Evolutionary conservation across 1,284 basidiomycete species (phyloP), one percentile per base, ranked within the genome.

Genomic region (Cutaneotrichosporon sp.): DNA sequence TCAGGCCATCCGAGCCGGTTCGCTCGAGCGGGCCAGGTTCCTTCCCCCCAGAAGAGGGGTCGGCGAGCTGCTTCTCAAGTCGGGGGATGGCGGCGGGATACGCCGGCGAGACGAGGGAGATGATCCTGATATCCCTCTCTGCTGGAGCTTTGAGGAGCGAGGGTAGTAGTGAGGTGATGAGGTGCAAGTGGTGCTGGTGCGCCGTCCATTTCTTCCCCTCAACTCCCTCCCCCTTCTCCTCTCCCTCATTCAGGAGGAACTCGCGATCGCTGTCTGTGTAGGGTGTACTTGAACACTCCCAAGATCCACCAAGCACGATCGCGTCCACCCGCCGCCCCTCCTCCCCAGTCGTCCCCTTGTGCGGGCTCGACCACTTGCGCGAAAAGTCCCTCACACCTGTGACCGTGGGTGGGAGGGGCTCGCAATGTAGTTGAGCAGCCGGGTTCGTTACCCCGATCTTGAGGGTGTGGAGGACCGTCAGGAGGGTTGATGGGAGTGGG

Each of bases 121-220:
- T 82, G 67, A 94, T 85, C 21, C 91, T 87, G 58, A 95, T 91
- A 70, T 92, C 90, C 51, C 91, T 85, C 74, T 93, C 91, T 7
- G 85, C 82, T 0, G 91, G 91, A 2, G 89, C 88, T 36, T 89
- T 86, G 16, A 94, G 85, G 3, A 94, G 81, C 34, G 85, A 83
- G 3, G 91, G 91, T 0, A 94, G 84, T 0, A 94, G 83, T 5
- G 91, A 82, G 0, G 91, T 92, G 9, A 86, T 83, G 18, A 92
- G 83, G 57, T 92, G 82, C 80, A 92, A 94, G 14, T 78, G 74
- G 53, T 73, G 72, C 72, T 81, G 71, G 26, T 73, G 68, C 4
- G 68, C 71, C 7, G 73, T 75, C 80, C 80, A 81, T 18, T 21
- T 63, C 53, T 56, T 36, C 46, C 14, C 26, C 30, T 9, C 30